Percentiles rank a stretch among this genome's conserved stretches.
Evolutionary conservation across 371 early-diverging fungal species (phyloP).

Genomic region (Circinella minor): DNA sequence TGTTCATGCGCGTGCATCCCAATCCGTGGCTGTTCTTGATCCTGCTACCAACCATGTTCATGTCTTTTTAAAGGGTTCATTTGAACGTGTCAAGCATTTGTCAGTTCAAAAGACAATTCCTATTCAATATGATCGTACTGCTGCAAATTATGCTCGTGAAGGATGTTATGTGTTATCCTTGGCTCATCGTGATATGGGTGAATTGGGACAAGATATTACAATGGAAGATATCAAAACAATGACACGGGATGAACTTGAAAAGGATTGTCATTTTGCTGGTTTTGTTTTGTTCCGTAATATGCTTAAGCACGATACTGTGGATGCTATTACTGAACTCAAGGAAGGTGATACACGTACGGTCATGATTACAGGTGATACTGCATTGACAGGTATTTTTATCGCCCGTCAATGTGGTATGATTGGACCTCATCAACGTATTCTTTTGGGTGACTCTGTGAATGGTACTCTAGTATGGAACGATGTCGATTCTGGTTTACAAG

Average conservation of each 20-base stretch:
- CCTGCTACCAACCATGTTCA: slow-evolving; percentile 51
- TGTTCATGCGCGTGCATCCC: slow-evolving; percentile 76
- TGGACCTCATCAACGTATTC: slow-evolving; percentile 41
- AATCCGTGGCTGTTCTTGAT: slow-evolving; percentile 74
- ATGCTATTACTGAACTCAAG: slow-evolving; percentile 72
- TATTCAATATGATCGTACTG: slow-evolving; percentile 51
- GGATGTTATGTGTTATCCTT: slow-evolving; percentile 83
- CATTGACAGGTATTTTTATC: slow-evolving; percentile 76
- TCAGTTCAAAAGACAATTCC: slow-evolving; percentile 61
- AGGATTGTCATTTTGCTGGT: slow-evolving; percentile 59
- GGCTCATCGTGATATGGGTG: slow-evolving; percentile 54
- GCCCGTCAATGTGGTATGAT: slow-evolving; percentile 53
- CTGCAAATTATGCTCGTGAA: slow-evolving; percentile 61
- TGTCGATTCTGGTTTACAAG: slow-evolving; percentile 21
- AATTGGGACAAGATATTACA: slow-evolving; percentile 39
- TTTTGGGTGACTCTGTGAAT: slow-evolving; percentile 72
- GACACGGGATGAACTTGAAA: slow-evolving; percentile 68
- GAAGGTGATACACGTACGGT: slow-evolving; percentile 75
- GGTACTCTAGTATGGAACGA: slow-evolving; percentile 45
- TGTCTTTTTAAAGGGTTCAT: slow-evolving; percentile 80
- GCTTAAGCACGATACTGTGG: slow-evolving; percentile 74
- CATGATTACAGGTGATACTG: slow-evolving; percentile 96
- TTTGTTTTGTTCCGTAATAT: slow-evolving; percentile 85
- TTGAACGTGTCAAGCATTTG: slow-evolving; percentile 66
- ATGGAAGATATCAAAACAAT: slow-evolving; percentile 31